Evolutionary conservation across 2,329 filamentous ascomycete genomes (phyloP).

Genomic region (Corniculantispora saksenae): DNA sequence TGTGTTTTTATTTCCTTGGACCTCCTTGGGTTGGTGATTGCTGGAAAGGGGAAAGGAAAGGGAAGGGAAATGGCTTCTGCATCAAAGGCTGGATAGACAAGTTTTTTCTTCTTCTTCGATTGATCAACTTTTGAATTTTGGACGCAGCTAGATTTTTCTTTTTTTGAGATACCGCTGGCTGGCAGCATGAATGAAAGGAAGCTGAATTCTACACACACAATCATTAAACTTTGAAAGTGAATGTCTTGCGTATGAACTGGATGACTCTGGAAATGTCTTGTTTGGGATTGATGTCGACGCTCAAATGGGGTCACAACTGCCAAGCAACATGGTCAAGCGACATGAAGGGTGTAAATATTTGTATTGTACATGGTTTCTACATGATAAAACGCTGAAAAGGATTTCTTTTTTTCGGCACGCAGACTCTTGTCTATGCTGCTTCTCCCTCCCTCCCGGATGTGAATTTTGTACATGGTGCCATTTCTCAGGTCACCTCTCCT

Average conservation of each 20-base stretch:
- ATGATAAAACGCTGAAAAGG: slow-evolving; percentile 8
- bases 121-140: slow-evolving; percentile 20
- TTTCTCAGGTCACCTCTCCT: neutral
- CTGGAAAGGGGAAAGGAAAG: neutral
- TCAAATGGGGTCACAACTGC: too few relatives aligned
- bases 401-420: neutral
- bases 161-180: slow-evolving; percentile 21
- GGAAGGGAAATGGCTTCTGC: neutral
- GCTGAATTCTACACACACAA: neutral
- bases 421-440: neutral
- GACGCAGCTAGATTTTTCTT: slow-evolving; percentile 23
- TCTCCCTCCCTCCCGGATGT: neutral
- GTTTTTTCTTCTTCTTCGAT: slow-evolving; percentile 19
- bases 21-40: neutral
- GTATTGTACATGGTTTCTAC: slow-evolving; percentile 10
- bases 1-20: neutral
- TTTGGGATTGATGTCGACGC: too few relatives aligned
- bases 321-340: neutral
- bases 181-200: slow-evolving; percentile 9
- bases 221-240: neutral
- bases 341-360: neutral
- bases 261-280: too few relatives aligned
- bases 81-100: slow-evolving; percentile 17
- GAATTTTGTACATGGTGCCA: slow-evolving; percentile 7
- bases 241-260: too few relatives aligned